Evolutionary conservation across 208 protist genomes (phyloP), one percentile per base, ranked within the genome.

Genomic region (Trichomonas tenax): DNA sequence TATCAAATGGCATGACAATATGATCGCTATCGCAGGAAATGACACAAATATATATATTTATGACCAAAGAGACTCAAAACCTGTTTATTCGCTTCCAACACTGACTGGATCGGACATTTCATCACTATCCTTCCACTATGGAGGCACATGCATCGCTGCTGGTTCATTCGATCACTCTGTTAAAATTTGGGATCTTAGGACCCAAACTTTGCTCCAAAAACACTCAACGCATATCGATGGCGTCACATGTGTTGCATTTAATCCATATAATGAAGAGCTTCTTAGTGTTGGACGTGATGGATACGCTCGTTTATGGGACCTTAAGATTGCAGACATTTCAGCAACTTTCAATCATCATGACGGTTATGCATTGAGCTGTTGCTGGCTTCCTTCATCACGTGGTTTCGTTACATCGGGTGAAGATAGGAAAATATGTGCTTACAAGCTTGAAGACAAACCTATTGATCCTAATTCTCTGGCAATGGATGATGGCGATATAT

Each of bases 101-200:
- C 15, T 11, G 2, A 58, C 23, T 48, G 26, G 23, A 8, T 8
- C 86, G 17, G 86, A 93, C 38, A 93, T 93, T 31, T 48, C 86
- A 34, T 93, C 86, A 3, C 48, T 93, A 34, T 93, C 86, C 17
- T 93, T 93, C 31, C 86, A 93, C 31, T 11, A 34, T 51, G 41
- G 40, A 10, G 40, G 44, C 8, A 34, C 15, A 31, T 93, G 86
- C 44, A 93, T 93, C 17, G 86, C 44, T 58, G 23, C 44, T 31
- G 86, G 86, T n/a, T 93, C 86, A 38, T 93, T 51, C 46, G 86
- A 93, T 51, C 86, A 93, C n/a, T 36, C n/a, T 23, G 44, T 93
- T 38, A 4, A 41, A 51, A 51, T 93, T 38, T 93, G 40, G 40
- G 86, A 93, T 93, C 15, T 93, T 10, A 48, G 44, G 38, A 93